Evolutionary conservation across 1,284 basidiomycete species (phyloP).

Genomic region (Cutaneotrichosporon curvatum): DNA sequence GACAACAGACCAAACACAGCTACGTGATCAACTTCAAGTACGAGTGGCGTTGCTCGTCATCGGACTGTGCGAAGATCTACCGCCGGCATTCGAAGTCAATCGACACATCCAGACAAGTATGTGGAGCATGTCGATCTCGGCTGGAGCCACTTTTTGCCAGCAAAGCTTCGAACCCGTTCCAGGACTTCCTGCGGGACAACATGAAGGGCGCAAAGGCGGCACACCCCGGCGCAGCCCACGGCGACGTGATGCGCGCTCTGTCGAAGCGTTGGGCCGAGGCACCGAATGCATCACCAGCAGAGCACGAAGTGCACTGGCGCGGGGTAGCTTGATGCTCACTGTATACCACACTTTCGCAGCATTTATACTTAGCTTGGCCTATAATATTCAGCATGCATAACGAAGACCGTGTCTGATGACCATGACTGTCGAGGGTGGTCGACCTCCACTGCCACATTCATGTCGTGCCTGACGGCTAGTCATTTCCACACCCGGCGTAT

Average conservation of each 20-base stretch:
- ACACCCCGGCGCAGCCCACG: conserved; percentile 29
- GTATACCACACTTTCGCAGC: no score
- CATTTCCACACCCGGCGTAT: no score
- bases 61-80: conserved; percentile 34
- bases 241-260: conserved; percentile 40
- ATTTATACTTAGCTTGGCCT: no score
- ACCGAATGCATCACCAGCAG: conserved; percentile 13
- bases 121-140: conserved; percentile 32
- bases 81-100: conserved; percentile 41
- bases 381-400: no score
- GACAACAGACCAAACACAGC: conserved; percentile 36
- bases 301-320: conserved; percentile 15
- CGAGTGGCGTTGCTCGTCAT: conserved; percentile 37
- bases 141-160: conserved; percentile 36
- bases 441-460: no score
- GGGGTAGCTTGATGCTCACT: neutral
- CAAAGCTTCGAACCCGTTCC: conserved; percentile 27
- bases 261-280: conserved; percentile 33
- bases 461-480: no score
- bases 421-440: no score
- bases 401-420: no score
- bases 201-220: conserved; percentile 38
- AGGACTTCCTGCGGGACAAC: conserved; percentile 41
- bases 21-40: conserved; percentile 45
- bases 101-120: conserved; percentile 32